Conservation (phyloP, 2,329 filamentous ascomycete species). For the Colletotrichum abscissum region DNA sequence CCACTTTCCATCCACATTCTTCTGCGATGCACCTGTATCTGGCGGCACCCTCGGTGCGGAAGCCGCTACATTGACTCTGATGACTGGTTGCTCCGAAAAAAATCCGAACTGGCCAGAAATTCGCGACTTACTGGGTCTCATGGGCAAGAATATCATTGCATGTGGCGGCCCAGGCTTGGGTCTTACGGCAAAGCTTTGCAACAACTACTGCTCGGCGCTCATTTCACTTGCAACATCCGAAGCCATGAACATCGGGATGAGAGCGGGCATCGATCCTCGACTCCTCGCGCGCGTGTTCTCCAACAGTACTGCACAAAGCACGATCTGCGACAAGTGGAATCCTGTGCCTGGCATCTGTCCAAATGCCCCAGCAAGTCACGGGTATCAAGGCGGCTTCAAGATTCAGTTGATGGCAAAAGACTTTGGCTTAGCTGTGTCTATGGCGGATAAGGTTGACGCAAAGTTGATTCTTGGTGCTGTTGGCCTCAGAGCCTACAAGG, state of each 20-base stretch:
- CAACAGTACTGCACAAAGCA: constrained; percentile 44
- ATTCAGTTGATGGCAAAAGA: constrained; percentile 71
- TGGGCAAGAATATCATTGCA: constrained; percentile 65
- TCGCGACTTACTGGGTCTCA: constrained; percentile 43
- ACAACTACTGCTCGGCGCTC: constrained; percentile 70
- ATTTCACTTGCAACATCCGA: constrained; percentile 69
- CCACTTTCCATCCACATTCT: no score
- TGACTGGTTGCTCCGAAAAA: no score
- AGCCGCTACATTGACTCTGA: no score
- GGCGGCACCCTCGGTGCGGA: no score
- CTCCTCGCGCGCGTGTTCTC: constrained; percentile 50
- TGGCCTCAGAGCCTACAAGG: no score
- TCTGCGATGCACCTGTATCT: no score
- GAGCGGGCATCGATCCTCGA: constrained; percentile 64
- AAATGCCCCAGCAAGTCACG: constrained; percentile 43
- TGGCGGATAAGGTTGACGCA: no score
- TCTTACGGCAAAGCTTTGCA: constrained; percentile 68
- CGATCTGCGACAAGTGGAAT: constrained; percentile 45
- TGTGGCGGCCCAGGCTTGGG: constrained; percentile 67
- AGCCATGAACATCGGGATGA: constrained; percentile 70
- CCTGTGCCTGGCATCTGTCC: constrained; percentile 47
- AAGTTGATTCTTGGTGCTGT: background rate
- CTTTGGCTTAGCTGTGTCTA: constrained; percentile 44
- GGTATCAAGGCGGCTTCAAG: constrained; percentile 63
- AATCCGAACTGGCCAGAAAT: no score